phyloP scores from a whole-genome alignment of 2,329 filamentous ascomycete species.

The Calonectria hongkongensis region DNA sequence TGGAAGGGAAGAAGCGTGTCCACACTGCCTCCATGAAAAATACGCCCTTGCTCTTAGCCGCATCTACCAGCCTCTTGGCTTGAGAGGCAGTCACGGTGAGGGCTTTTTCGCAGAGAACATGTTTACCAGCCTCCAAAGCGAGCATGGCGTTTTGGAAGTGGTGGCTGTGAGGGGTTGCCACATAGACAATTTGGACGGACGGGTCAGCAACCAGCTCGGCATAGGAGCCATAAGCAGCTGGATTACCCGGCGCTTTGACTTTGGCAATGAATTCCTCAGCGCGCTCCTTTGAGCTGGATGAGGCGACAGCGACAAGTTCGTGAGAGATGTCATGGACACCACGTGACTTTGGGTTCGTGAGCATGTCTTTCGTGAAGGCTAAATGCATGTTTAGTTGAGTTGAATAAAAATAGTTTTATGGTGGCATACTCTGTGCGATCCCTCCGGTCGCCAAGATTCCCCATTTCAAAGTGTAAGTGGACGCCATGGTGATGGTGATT shows the following conservation, averaged over 20 bases:
- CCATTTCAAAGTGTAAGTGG: conserved; percentile 27
- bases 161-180: conserved; percentile 60
- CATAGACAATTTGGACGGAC: conserved; percentile 60
- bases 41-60: conserved; percentile 57
- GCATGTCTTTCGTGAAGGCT: conserved; percentile 23
- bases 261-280: conserved; percentile 12
- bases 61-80: conserved; percentile 52
- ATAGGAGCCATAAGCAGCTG: conserved; percentile 49
- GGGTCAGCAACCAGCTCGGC: conserved; percentile 56
- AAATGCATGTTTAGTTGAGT: not conserved
- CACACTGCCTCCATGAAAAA: conserved; percentile 62
- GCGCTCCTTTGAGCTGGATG: conserved; percentile 22
- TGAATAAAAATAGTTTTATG: not conserved
- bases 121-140: conserved; percentile 59
- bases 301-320: conserved; percentile 16
- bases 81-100: conserved; percentile 59
- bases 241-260: conserved; percentile 7
- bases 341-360: conserved; percentile 24
- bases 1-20: conserved; percentile 60
- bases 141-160: conserved; percentile 60
- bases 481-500: conserved; percentile 12
- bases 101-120: conserved; percentile 62
- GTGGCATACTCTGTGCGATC: conserved; percentile 16
- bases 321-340: conserved; percentile 15
- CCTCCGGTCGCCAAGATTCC: conserved; percentile 24